Evolutionary conservation across 148 eudicot genomes (phyloP).

Genomic region (Diospyros lotus): DNA sequence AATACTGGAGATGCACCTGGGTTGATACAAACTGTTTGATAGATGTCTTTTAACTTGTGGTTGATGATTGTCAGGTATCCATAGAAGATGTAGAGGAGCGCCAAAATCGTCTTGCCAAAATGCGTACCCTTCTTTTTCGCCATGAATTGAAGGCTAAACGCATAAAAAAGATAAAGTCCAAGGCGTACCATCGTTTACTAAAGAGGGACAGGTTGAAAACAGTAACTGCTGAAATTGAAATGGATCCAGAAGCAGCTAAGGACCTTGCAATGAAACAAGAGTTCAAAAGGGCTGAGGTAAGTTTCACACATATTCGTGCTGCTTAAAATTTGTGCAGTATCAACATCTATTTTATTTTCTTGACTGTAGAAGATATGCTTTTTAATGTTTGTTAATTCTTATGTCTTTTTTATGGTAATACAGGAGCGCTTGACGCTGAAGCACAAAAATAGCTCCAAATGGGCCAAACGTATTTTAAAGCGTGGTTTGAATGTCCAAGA

Average conservation of each 20-base stretch:
- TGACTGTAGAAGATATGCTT: neutral
- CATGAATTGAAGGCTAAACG: slow-evolving; percentile 90
- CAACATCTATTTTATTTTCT: neutral
- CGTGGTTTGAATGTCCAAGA: slow-evolving; percentile 83
- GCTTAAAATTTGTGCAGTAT: neutral
- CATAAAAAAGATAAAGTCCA: slow-evolving; percentile 82
- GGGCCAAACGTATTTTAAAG: slow-evolving; percentile 66
- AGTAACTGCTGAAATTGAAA: slow-evolving; percentile 30
- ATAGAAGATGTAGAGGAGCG: slow-evolving; percentile 78
- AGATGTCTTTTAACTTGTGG: slow-evolving; percentile 6
- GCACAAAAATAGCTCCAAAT: slow-evolving; percentile 81
- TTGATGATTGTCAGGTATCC: slow-evolving; percentile 47
- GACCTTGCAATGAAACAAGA: slow-evolving; percentile 87
- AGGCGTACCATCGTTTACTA: slow-evolving; percentile 68
- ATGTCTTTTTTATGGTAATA: slow-evolving; percentile 7
- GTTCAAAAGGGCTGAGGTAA: slow-evolving; percentile 78
- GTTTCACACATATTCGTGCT: slow-evolving; percentile 1
- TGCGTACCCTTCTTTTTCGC: slow-evolving; percentile 84
- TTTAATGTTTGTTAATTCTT: slow-evolving; percentile 7
- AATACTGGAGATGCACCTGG: neutral
- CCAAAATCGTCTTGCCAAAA: slow-evolving; percentile 74
- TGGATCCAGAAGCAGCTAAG: slow-evolving; percentile 70
- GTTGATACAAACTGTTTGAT: neutral
- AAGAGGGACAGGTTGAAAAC: slow-evolving; percentile 77
- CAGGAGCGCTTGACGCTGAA: slow-evolving; percentile 84